Evolutionary conservation across 371 early-diverging fungal genomes (phyloP).

Genomic region (Mortierella sp.): DNA sequence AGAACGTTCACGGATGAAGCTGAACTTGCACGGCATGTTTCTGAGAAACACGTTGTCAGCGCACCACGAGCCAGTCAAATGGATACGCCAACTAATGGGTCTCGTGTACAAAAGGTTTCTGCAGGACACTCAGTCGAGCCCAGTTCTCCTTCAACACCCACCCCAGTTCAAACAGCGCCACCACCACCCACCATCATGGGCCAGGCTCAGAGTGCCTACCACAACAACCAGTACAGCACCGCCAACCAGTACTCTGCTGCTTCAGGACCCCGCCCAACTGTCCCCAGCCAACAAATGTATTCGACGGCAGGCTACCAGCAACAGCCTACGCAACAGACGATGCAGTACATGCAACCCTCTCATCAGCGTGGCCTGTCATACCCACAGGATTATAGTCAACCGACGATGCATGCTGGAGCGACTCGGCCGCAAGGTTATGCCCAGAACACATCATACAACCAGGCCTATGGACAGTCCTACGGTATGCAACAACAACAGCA

Average conservation of each 20-base stretch:
- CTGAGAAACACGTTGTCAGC: conserved; percentile 19
- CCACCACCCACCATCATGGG: not conserved
- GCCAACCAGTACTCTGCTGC: conserved; percentile 20
- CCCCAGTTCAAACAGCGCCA: conserved; percentile 13
- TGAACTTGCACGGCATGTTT: conserved; percentile 28
- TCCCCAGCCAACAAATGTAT: conserved; percentile 26
- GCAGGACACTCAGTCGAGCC: conserved; percentile 14
- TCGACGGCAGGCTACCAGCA: conserved; percentile 18
- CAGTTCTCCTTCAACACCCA: conserved; percentile 14
- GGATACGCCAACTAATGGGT: not conserved
- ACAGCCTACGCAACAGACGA: conserved; percentile 20
- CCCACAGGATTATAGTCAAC: conserved; percentile 29
- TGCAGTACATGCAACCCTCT: conserved; percentile 32
- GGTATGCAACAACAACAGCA: conserved; percentile 26
- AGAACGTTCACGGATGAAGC: conserved; percentile 24
- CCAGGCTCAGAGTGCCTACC: conserved; percentile 7
- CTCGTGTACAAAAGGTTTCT: not conserved
- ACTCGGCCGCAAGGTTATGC: conserved; percentile 33
- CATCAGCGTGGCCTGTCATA: conserved; percentile 37
- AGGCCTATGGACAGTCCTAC: conserved; percentile 23
- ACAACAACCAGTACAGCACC: conserved; percentile 15
- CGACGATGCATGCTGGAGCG: conserved; percentile 17
- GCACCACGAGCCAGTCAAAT: conserved; percentile 6
- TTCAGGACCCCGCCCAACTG: conserved; percentile 19
- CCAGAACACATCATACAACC: conserved; percentile 22